phyloP scores from a whole-genome alignment of 805 yeast genomes.

The Ogataea methylovora region DNA sequence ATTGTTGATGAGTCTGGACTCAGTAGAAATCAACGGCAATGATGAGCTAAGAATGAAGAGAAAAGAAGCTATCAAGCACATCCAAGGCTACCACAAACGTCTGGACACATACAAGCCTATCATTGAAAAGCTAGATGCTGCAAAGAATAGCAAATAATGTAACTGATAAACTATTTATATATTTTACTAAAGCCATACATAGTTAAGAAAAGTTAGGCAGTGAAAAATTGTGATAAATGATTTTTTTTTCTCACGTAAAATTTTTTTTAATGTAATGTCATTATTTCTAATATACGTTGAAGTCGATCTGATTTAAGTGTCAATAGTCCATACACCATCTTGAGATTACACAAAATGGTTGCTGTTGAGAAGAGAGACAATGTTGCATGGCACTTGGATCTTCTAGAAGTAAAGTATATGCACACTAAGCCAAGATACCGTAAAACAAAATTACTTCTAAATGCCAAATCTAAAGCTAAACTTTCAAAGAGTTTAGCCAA shows the following conservation, averaged over 20 bases:
- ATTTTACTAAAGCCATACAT: background rate
- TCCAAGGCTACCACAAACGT: constrained; percentile 52
- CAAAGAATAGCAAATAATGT: background rate
- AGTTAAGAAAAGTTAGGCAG: too few species aligned
- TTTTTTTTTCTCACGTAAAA: background rate
- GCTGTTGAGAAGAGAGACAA: constrained; percentile 35
- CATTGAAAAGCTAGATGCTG: constrained; percentile 9
- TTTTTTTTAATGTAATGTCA: too few species aligned
- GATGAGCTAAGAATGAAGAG: constrained; percentile 48
- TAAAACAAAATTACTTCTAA: constrained; percentile 38
- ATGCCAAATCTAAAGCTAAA: constrained; percentile 36
- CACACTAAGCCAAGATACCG: constrained; percentile 37
- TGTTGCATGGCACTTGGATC: constrained; percentile 45
- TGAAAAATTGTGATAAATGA: background rate
- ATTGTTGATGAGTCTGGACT: constrained; percentile 59
- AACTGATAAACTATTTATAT: too few species aligned
- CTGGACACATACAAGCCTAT: constrained; percentile 32
- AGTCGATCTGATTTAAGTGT: too few species aligned
- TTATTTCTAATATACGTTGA: too few species aligned
- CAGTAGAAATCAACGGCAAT: constrained; percentile 38
- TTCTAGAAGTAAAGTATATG: constrained; percentile 44
- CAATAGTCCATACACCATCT: too few species aligned
- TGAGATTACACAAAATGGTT: too few species aligned
- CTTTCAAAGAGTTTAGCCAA: constrained; percentile 16
- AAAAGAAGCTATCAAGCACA: constrained; percentile 48